phyloP scores from a whole-genome alignment of 352 stramenopile genomes.

The Lagenidium giganteum region DNA sequence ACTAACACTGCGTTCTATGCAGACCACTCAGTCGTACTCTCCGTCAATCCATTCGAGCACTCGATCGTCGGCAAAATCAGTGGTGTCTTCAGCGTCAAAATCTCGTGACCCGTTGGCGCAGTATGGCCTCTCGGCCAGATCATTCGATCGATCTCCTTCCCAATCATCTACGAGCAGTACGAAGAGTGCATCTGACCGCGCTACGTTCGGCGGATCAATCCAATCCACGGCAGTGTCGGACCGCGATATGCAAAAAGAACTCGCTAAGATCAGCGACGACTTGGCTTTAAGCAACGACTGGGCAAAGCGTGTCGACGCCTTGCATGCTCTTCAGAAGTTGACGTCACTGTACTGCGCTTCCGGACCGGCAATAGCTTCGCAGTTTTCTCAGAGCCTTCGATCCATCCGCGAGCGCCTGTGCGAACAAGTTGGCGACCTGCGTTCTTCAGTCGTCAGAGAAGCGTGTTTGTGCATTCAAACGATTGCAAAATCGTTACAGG shows the following conservation, averaged over 20 bases:
- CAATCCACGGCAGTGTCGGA: conserved; percentile 32
- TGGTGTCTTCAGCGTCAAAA: not conserved
- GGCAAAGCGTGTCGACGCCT: conserved; percentile 65
- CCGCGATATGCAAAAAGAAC: conserved; percentile 54
- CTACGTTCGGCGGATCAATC: conserved; percentile 4
- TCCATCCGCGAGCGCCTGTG: conserved; percentile 56
- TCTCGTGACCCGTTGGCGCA: too few relatives aligned
- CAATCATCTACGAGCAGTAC: conserved; percentile 35
- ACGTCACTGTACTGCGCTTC: too few relatives aligned
- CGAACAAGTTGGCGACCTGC: conserved; percentile 69
- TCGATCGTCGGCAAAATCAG: not conserved
- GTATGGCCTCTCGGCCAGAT: too few relatives aligned
- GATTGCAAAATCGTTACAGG: conserved; percentile 46
- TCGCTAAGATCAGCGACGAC: conserved; percentile 47
- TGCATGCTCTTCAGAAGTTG: conserved; percentile 63
- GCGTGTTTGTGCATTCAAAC: conserved; percentile 68
- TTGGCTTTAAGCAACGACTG: conserved; percentile 68
- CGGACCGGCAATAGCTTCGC: conserved; percentile 18
- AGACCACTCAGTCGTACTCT: too few relatives aligned
- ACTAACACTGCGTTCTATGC: not conserved
- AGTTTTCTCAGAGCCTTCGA: conserved; percentile 30
- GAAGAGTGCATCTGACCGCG: too few relatives aligned
- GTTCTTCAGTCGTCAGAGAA: conserved; percentile 74
- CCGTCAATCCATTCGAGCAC: conserved; percentile 13
- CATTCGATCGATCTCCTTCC: conserved; percentile 34